Conservation (phyloP, 176 grass and related monocot species). For the Raddia distichophylla region DNA sequence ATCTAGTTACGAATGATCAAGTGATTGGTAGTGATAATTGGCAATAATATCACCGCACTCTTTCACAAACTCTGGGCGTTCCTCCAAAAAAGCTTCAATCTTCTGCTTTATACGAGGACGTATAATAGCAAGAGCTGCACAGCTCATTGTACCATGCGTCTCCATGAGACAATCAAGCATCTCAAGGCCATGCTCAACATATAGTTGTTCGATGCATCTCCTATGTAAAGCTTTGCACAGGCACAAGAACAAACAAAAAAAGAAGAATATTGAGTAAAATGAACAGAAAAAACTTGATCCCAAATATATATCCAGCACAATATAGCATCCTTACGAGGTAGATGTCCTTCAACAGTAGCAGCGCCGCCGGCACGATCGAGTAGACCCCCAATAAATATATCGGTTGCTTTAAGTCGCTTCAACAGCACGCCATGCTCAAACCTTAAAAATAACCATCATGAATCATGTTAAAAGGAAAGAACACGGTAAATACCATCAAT, state of each 20-base stretch:
- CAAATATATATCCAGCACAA: neutral
- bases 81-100: constrained; percentile 24
- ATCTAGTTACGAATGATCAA: constrained; percentile 32
- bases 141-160: neutral
- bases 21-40: constrained; percentile 46
- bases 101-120: constrained; percentile 57
- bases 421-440: constrained; percentile 55
- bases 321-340: constrained; percentile 48
- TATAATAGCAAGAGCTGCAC: constrained; percentile 41
- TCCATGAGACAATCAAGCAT: constrained; percentile 40
- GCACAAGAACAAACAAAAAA: neutral
- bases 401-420: constrained; percentile 34
- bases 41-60: constrained; percentile 14
- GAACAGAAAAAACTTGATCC: neutral
- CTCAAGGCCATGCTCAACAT: constrained; percentile 43
- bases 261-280: constrained; percentile 1
- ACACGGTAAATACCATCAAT: neutral
- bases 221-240: constrained; percentile 46
- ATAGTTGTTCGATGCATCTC: constrained; percentile 61
- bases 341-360: constrained; percentile 36
- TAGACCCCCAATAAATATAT: constrained; percentile 38
- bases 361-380: neutral
- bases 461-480: neutral
- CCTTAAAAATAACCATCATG: constrained; percentile 22
- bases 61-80: constrained; percentile 24